Base-by-base conservation (phyloP, 1,284 basidiomycete genomes). In the Austroboletus novae-zelandiae region DNA sequence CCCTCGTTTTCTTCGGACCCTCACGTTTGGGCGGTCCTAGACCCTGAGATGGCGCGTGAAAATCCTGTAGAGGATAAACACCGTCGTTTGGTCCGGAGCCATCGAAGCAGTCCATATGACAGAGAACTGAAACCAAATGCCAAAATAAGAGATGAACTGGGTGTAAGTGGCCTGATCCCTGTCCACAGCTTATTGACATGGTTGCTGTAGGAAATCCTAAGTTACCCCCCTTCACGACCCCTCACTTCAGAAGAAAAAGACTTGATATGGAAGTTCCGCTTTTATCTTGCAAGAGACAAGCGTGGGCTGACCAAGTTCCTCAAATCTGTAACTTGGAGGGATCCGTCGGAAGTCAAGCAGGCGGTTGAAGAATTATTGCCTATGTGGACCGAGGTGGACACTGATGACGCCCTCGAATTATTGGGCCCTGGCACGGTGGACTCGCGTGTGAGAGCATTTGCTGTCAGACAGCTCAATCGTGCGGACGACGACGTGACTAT, bases 41-140 rank as follows among this genome's bases (percentile, higher is more conserved):
- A 99, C 61, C 94, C 95, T 2, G 96, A 99, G 55, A 78, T 93
- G 60, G 80, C 77, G 6, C 83, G 86, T 51, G 93, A 98, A 60
- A 99, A 99, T 63, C 94, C 95, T 0, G 94, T 98, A 0, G 97
- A 99, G 67, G 92, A 95, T 62, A 99, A 99, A 65, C 94, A 98
- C 64, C 84, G 96, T 32, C 82, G 96, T 9, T 79, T 99, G 1
- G 90, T 98, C 49, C 88, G 97, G 51, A 95, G 94, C 64, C 96
- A 99, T 61, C 78, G 97, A 45, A 92, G 92, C 45, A 94, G 95
- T 36, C 93, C 94, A 0, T 88, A 98, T 48, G 97, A 98, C 60
- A 78, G 94, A 40, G 97, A 99, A 62, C 76, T 99, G 48, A 99
- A 99, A 62, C 97, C 97, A 0, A 95, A 98, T 58, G 94, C 92